Percentiles rank a stretch among this genome's conserved stretches.
Evolutionary conservation across 1,139 yeast genomes (phyloP).

Genomic region (Saccharomyces hybrid): DNA sequence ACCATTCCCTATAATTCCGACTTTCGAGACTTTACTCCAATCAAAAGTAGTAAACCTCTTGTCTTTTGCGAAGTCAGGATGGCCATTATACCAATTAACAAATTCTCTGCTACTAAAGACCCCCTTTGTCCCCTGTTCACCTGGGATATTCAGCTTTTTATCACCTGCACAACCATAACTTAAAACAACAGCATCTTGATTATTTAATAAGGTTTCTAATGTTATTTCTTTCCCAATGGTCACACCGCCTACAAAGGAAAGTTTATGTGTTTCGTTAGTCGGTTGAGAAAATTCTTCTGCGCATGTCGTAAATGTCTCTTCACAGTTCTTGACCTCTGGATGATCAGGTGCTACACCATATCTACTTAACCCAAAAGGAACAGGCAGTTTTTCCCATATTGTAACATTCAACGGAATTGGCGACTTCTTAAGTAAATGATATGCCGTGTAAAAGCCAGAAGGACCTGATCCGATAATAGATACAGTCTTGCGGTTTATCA

Average conservation of each 20-base stretch:
- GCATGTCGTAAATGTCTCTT: conserved; percentile 66
- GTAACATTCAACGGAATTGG: conserved; percentile 46
- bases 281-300: conserved; percentile 34
- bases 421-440: conserved; percentile 54
- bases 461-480: conserved; percentile 94
- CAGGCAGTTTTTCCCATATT: conserved; percentile 73
- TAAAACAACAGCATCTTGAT: conserved; percentile 66
- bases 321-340: conserved; percentile 89
- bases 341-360: conserved; percentile 99
- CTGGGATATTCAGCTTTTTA: conserved; percentile 49
- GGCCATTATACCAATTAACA: conserved; percentile 96
- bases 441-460: conserved; percentile 88
- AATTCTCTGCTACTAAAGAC: conserved; percentile 77
- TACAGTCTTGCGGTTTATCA: conserved; percentile 14
- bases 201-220: conserved; percentile 42
- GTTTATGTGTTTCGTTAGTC: conserved; percentile 31
- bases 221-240: conserved; percentile 53
- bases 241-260: conserved; percentile 71
- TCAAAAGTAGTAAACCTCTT: conserved; percentile 32
- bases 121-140: conserved; percentile 49
- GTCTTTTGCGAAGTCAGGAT: conserved; percentile 43
- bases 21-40: conserved; percentile 53
- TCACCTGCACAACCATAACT: conserved; percentile 81
- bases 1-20: conserved; percentile 90
- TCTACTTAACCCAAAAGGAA: conserved; percentile 86